Evolutionary conservation across 2,329 filamentous ascomycete species (phyloP), one percentile per base, ranked within the genome.

Genomic region (Beauveria scarabaeidicola): DNA sequence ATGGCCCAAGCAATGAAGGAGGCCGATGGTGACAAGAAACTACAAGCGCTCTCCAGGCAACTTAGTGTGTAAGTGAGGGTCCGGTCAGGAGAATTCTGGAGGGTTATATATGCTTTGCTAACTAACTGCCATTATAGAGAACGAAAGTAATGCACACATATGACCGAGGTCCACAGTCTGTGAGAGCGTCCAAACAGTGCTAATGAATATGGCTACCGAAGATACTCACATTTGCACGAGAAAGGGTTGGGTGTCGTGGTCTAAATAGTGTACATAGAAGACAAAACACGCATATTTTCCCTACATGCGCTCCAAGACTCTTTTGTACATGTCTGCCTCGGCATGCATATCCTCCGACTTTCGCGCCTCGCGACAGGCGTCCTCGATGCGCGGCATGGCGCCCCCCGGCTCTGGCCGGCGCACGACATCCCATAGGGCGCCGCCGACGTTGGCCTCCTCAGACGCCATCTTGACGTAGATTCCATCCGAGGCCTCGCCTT

Each of bases 21-120:
- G 65, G 94, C 93, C 19, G 92, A 96, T 65, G 96, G 97, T 70
- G 94, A 97, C 69, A 85, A 86, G 70, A 89, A 89, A 68, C 75
- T 99, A 69, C 90, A 92, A 68, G 87, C 88, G 62, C 85, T 99
- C 61, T 94, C 91, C 23, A 83, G 94, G 74, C 86, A 93, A 72
- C 88, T 99, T 69, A 97, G 91, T 88, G 96, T 95, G 94, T 97
- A 78, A 90, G 90, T 80, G 43, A 25, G 4, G 1, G 10, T 9
- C 10, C 10, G 5, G 3, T 7, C 21, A 17, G 8, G 27, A 10
- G 11, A 15, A 5, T 36, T n/a, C 13, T n/a, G 6, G 21, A 53
- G 17, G 19, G 43, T 9, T 32, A 25, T 6, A 9, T 6, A 13
- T 15, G 27, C 8, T 19, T 21, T 23, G n/a, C 56, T 58, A 43